Base-by-base conservation (phyloP, 2,329 filamentous ascomycete genomes). In the Aspergillus calidoustus region DNA sequence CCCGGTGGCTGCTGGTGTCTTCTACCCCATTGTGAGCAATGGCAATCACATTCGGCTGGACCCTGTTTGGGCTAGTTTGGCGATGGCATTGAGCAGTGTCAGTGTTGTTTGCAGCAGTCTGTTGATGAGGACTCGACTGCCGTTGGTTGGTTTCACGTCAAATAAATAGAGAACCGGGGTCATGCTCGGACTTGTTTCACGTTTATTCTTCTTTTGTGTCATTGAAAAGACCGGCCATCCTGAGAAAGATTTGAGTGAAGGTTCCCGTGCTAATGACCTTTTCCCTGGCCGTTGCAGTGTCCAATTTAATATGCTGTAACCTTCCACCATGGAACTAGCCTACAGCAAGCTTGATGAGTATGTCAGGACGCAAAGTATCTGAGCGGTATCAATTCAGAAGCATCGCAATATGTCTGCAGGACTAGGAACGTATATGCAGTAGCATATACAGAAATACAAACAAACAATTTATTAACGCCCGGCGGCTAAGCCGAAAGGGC, bases 51-150 rank as follows among this genome's bases (percentile, higher is more conserved):
- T 61, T 31, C 59, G 59, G 22, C 25, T 75, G n/a, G 69, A 74
- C 44, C 74, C 74, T 19, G 73, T 74, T n/a, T 95, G 91, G 91
- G 92, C 91, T 2, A 88, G 86, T 69, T 77, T 94, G 72, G 91
- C 91, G 3, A 95, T 95, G 91, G 91, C 92, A 41, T 76, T 91
- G 74, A 93, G 91, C 76, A 91, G 88, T 73, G 87, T 95, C 68
- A 92, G 89, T 71, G 91, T 95, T 38, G 89, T 95, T 58, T 78
- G 86, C 72, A 93, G 90, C 73, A 91, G 89, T 77, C 76, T 94
- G 43, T 47, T 69, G 47, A 48, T 67, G 64, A 64, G 62, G 54
- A 68, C 54, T 48, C 55, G 62, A 48, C 17, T 64, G 46, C 62
- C 81, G 91, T 30, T 60, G 28, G 51, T 56, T 6, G 58, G 58